Evolutionary conservation across 148 eudicot species (phyloP), one percentile per base, ranked within the genome.

Genomic region (Gaultheria prostrata): DNA sequence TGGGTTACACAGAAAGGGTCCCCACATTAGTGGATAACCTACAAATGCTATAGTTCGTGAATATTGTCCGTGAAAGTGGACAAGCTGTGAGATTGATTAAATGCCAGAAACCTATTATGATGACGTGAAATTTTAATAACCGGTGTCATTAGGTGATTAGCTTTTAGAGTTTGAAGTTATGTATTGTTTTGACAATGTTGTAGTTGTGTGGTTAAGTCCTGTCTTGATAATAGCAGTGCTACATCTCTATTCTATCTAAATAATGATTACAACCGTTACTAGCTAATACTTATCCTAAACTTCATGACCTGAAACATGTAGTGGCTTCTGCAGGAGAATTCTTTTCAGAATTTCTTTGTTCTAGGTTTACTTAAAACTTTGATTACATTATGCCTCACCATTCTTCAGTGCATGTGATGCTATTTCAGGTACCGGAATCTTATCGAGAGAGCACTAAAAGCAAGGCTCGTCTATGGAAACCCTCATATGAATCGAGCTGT

Each of bases 401-500:
- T 45, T 30, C 46, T 75, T 56, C 69, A 54, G 59, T 69, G 14
- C 71, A 39, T 53, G 71, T 80, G 21, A 80, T 43, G 20, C 83
- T 80, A 74, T 59, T 86, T 86, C 90, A 96, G 99, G 93, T 96
- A 96, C 85, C 89, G 98, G 83, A 96, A 88, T 88, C 91, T 96
- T 82, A 89, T 93, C 81, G 99, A 97, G 91, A 92, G 99, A 91
- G 91, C 88, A 87, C 86, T 97, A 61, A 90, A 77, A 82, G 99
- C 99, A 76, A 97, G 98, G 88, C 99, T 97, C 79, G 97, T 97
- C 82, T 97, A 97, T 84, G 98, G 92, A 85, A 93, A 94, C 84
- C 99, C 99, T 77, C 87, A 93, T 85, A 96, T 94, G 99, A 97
- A 97, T 78, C 93, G 98, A 70, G 86, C 98, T 74, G 99, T 97